Evolutionary conservation across 208 protist genomes (phyloP), one percentile per base, ranked within the genome.

Genomic region (Trypanosoma caninum): DNA sequence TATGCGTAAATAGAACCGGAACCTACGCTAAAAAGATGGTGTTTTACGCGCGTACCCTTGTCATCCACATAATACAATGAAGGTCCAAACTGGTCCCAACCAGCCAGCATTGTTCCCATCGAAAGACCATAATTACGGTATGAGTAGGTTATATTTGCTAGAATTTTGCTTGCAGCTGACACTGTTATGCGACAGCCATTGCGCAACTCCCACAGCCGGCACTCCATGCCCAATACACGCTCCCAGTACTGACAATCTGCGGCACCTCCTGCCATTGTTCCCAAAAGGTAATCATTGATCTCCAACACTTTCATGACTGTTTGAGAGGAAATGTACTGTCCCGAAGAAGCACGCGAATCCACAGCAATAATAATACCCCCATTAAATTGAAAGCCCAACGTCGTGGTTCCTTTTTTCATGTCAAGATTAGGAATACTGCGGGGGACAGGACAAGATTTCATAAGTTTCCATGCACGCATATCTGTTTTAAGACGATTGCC

Each of bases 201-300:
- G 71, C 97, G 84, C 44, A 97, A 71, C 77, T 95, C 87, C 83
- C 86, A 97, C 23, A 96, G 80, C 45, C 97, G 84, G 76, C 96
- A 99, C 65, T 97, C 85, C 74, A 91, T 85, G 16, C 94, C 94
- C 6, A 99, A 87, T 31, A 98, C 89, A 34, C 99, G 84, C 73
- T 99, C 94, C 99, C 99, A 99, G 85, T 97, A 99, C 58, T 96
- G 82, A 85, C 99, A 99, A 78, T 99, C 99, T 3, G 98, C 99
- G 27, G 99, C 99, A 83, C 99, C 99, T 59, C 97, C 96, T 46
- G 99, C 99, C 97, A 99, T 99, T 9, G 99, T 99, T 42, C 98
- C 99, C 8, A 99, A 80, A 8, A 99, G 72, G 72, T 98, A 98
- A 33, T 97, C 93, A 82, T 99, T 99, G 72, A 99, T 99, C 74